phyloP scores from a whole-genome alignment of 495 filamentous ascomycete species.

The Ascodesmis nigricans region DNA sequence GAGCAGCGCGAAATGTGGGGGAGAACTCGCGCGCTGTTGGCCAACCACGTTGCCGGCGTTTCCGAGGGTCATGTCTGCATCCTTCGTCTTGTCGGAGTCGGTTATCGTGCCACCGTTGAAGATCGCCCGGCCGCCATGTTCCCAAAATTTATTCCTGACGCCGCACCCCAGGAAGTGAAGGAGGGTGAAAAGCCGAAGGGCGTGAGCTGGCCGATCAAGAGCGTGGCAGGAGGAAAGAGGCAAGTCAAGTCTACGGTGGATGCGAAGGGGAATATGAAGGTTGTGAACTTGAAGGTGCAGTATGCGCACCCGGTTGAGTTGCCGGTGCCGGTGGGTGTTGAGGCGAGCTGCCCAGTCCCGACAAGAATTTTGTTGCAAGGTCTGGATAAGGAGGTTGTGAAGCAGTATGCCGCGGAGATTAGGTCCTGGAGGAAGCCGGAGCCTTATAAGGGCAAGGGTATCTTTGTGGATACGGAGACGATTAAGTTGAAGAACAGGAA shows the following conservation, averaged over 20 bases:
- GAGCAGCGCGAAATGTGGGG: constrained; percentile 96
- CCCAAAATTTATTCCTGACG: no score
- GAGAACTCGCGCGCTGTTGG: constrained; percentile 69
- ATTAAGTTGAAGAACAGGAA: constrained; percentile 97
- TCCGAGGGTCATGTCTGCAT: constrained; percentile 91
- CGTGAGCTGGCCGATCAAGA: no score
- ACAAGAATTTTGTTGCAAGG: constrained; percentile 84
- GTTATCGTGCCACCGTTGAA: constrained; percentile 78
- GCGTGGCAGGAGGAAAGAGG: no score
- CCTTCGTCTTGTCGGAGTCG: constrained; percentile 82
- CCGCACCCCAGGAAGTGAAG: constrained; percentile 39
- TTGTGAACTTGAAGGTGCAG: constrained; percentile 81
- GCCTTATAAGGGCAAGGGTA: constrained; percentile 88
- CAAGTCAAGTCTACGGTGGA: no score
- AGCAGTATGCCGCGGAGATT: constrained; percentile 75
- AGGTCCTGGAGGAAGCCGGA: constrained; percentile 75
- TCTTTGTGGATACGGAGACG: constrained; percentile 90
- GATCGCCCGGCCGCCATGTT: no score
- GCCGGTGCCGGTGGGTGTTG: constrained; percentile 57
- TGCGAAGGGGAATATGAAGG: constrained; percentile 32
- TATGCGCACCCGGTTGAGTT: constrained; percentile 90
- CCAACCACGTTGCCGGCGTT: constrained; percentile 75
- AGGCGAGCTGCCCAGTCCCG: constrained; percentile 76
- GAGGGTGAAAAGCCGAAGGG: no score
- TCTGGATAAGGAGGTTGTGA: constrained; percentile 59